Evolutionary conservation across 2,329 filamentous ascomycete genomes (phyloP), one percentile per base, ranked within the genome.

Genomic region (Anthostomella pinea): DNA sequence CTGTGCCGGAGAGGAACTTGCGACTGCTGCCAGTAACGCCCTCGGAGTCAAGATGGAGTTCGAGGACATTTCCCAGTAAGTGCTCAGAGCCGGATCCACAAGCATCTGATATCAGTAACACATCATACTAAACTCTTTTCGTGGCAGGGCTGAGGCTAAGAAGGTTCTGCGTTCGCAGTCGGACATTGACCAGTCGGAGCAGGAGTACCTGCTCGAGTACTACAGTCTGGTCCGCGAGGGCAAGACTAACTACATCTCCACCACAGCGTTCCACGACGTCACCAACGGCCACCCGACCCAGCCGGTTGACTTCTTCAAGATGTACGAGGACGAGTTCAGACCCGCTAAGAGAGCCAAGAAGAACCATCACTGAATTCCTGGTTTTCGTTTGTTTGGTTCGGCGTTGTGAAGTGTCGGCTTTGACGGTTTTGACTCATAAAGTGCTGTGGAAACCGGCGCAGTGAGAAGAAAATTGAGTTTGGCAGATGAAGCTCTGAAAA

Each of bases 201-300:
- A 65, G 35, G 47, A 71, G 48, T 72, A 70, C 45, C 47, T 75
- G 5, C 62, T 75, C 5, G 69, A 76, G 45, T 75, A 74, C 53
- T 75, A 73, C 54, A 68, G 66, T 27, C 58, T 75, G 7, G 70
- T 75, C 8, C 62, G 68, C 29, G 69, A 73, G 45, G 71, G 72
- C 13, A 75, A 74, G 59, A 72, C 70, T 0, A 75, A 74, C 52
- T 75, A 74, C 51, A 69, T 75, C 45, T 58, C 69, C 2, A 75
- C 71, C 1, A 67, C 64, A 3, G 64, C 69, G 1, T 75, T 74
- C 46, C 65, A 70, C 35, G 63, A 73, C 35, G 63, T 74, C 19
- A 74, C 70, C 2, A 68, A 66, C 4, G 44, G 52, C 21, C 62
- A 68, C 41, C 67, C 71, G 0, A 70, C 67, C 11, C 62, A 72